These are phyloP conservation scores for Termitomyces sp. DNA, from an alignment of 768 basidiomycete genomes.

Conservation along the genomic window DNA sequence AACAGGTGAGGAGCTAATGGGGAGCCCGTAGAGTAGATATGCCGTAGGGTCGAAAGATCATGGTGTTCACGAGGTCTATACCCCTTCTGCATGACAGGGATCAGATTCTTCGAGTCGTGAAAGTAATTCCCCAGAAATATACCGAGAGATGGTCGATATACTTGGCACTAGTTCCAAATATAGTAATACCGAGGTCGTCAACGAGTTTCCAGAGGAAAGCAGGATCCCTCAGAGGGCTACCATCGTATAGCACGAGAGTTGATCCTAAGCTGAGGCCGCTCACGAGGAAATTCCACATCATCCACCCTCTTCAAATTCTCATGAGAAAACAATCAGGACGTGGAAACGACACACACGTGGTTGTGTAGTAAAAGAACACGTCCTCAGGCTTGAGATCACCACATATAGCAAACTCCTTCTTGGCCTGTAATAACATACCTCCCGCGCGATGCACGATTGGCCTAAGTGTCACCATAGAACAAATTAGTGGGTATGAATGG, in stretches of 20 bases:
- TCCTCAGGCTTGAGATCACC: constrained; percentile 61
- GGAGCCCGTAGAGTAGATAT: constrained; percentile 79
- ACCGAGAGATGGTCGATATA: constrained; percentile 78
- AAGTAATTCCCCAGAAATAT: constrained; percentile 16
- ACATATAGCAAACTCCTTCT: constrained; percentile 67
- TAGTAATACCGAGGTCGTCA: constrained; percentile 63
- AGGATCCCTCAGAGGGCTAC: constrained; percentile 68
- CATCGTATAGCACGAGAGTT: constrained; percentile 75
- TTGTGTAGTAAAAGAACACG: constrained; percentile 81
- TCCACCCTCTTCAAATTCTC: constrained; percentile 58
- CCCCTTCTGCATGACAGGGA: constrained; percentile 40
- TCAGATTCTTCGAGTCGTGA: constrained; percentile 7
- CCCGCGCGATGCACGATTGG: constrained; percentile 77
- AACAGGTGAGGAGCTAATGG: constrained; percentile 66
- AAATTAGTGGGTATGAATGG: neutral
- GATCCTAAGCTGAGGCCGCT: constrained; percentile 60
- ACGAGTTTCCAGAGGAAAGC: constrained; percentile 63
- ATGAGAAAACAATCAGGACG: neutral
- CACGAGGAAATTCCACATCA: constrained; percentile 89
- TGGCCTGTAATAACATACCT: constrained; percentile 70
- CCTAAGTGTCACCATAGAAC: constrained; percentile 28
- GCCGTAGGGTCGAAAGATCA: constrained; percentile 49
- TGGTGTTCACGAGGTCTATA: constrained; percentile 68
- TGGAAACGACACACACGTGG: constrained; percentile 47
- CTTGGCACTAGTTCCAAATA: constrained; percentile 83